Evolutionary conservation across 129 eudicot genomes (phyloP).

Genomic region (Solidago caesia): DNA sequence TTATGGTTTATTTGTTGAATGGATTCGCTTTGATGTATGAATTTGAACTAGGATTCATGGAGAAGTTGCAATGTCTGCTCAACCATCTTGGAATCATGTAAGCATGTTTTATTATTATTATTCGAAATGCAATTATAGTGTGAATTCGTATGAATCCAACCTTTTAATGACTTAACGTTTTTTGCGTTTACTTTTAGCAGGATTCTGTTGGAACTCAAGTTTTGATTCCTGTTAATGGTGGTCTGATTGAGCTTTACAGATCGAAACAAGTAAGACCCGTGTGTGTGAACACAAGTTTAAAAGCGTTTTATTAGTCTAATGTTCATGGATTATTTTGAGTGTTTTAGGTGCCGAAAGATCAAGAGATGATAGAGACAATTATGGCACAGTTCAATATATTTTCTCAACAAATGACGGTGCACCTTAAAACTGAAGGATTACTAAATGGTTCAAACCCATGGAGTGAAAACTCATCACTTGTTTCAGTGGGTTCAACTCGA

Average conservation of each 20-base stretch:
- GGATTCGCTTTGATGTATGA: background rate
- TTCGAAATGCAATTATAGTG: background rate
- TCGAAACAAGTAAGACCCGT: conserved; percentile 48
- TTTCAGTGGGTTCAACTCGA: conserved; percentile 33
- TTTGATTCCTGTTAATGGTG: conserved; percentile 65
- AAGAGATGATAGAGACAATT: conserved; percentile 47
- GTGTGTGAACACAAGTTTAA: background rate
- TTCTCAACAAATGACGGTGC: conserved; percentile 2
- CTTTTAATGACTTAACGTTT: background rate
- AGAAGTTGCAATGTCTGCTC: conserved; percentile 65
- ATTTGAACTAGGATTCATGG: conserved; percentile 63
- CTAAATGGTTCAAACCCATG: conserved; percentile 50
- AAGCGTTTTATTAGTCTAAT: background rate
- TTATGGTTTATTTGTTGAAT: background rate
- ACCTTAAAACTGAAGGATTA: conserved; percentile 50
- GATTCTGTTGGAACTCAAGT: conserved; percentile 63
- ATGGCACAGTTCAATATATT: conserved; percentile 36
- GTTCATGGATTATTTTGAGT: conserved; percentile 14
- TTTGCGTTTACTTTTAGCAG: conserved; percentile 33
- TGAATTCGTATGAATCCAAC: background rate
- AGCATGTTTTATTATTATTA: conserved; percentile 9
- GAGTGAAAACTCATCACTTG: conserved; percentile 33
- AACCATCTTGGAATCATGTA: conserved; percentile 55
- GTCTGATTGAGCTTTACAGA: conserved; percentile 71
- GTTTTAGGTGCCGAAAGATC: conserved; percentile 63